Evolutionary conservation across 371 early-diverging fungal species (phyloP).

Genomic region (Saksenaea oblongispora): DNA sequence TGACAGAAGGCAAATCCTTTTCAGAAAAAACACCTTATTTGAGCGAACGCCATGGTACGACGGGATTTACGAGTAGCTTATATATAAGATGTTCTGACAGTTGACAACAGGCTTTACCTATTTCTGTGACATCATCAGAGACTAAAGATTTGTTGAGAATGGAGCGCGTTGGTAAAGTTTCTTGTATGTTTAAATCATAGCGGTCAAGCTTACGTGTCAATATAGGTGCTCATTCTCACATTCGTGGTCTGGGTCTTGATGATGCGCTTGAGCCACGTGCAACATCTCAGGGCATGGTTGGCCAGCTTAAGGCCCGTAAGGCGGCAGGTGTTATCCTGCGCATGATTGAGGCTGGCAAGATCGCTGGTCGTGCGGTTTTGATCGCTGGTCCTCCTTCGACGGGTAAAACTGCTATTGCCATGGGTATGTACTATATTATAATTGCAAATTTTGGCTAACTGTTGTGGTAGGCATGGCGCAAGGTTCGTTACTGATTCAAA

Average conservation of each 20-base stretch:
- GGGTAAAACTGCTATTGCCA: conserved; percentile 95
- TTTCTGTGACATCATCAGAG: conserved; percentile 47
- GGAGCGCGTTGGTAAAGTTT: conserved; percentile 65
- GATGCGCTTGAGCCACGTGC: conserved; percentile 87
- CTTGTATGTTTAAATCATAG: neutral
- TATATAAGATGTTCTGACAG: neutral
- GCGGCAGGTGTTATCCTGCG: conserved; percentile 95
- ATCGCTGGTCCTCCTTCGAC: conserved; percentile 99
- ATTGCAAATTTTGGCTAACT: neutral
- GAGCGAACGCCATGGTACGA: neutral
- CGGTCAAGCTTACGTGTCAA: too few relatives aligned
- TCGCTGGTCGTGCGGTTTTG: conserved; percentile 96
- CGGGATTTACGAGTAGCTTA: neutral
- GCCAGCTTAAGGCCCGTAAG: conserved; percentile 93
- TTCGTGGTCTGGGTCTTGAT: conserved; percentile 87
- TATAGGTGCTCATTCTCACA: conserved; percentile 97
- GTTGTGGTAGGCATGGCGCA: conserved; percentile 74
- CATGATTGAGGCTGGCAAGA: conserved; percentile 94
- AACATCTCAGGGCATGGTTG: conserved; percentile 97
- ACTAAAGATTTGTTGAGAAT: conserved; percentile 63
- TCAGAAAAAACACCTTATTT: neutral
- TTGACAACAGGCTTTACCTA: conserved; percentile 35
- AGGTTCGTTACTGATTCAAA: conserved; percentile 24
- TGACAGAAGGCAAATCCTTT: neutral
- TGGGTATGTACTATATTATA: conserved; percentile 56